phyloP scores from a whole-genome alignment of 2,329 filamentous ascomycete genomes.

The Alternaria sp. region DNA sequence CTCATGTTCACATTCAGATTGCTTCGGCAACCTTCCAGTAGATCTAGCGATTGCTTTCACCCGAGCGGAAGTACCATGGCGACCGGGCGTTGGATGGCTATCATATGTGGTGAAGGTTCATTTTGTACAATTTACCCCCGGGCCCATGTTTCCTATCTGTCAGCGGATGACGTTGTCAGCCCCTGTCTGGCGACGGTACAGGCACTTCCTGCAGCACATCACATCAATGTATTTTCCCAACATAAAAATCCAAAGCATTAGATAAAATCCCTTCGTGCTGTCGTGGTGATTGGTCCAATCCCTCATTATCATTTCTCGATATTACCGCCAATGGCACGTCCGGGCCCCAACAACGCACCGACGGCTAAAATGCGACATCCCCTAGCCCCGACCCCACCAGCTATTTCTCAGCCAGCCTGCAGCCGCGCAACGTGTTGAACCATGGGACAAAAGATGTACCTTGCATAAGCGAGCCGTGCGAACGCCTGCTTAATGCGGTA shows the following conservation, averaged over 20 bases:
- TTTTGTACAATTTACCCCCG: background rate
- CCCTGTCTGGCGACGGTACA: background rate
- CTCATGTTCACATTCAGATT: background rate
- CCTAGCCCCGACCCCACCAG: background rate
- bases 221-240: background rate
- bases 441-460: constrained; percentile 2
- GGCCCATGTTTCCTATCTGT: background rate
- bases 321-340: background rate
- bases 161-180: background rate
- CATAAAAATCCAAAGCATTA: background rate
- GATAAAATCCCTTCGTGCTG: background rate
- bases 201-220: background rate
- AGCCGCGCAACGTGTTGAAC: background rate
- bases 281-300: background rate
- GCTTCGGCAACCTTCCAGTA: background rate
- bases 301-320: background rate
- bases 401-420: background rate
- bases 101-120: background rate
- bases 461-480: constrained; percentile 16
- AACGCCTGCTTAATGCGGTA: background rate
- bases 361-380: background rate
- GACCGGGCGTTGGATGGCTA: background rate
- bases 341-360: background rate
- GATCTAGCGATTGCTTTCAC: background rate
- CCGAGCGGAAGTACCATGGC: background rate